phyloP scores from a whole-genome alignment of 179 eudicot genomes.

The Carnegiea gigantea region DNA sequence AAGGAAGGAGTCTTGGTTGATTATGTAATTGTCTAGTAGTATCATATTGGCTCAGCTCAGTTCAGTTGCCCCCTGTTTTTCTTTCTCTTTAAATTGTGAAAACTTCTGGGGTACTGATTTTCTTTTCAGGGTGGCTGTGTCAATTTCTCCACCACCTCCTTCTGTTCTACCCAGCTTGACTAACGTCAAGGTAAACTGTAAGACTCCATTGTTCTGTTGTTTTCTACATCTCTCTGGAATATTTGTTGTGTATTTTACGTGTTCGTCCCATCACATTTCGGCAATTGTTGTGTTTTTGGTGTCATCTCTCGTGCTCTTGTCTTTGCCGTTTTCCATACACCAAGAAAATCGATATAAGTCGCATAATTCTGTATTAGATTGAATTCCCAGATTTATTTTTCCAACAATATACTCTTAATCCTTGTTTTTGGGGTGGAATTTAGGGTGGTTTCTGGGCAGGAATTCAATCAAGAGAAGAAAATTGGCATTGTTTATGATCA shows the following conservation, averaged over 20 bases:
- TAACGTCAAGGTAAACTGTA: neutral
- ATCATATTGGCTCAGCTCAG: neutral
- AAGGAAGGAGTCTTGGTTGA: neutral
- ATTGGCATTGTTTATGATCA: neutral
- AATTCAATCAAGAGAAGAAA: neutral
- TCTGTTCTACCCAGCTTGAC: neutral
- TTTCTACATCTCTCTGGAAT: neutral
- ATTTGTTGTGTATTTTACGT: neutral
- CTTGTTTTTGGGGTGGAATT: neutral
- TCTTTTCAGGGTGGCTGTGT: neutral
- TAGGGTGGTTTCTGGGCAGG: neutral
- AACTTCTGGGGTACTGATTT: neutral
- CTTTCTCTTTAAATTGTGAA: neutral
- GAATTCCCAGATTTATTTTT: neutral
- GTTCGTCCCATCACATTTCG: neutral
- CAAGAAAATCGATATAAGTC: neutral
- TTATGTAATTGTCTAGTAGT: neutral
- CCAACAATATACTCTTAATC: neutral
- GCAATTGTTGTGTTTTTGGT: neutral
- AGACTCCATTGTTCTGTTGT: neutral
- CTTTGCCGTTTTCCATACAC: neutral
- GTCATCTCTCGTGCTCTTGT: neutral
- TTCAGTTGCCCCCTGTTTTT: neutral
- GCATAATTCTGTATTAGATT: neutral
- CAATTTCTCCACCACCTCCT: constrained; percentile 2